Evolutionary conservation across 108 stramenopile genomes (phyloP).

Genomic region (Nitzschia putrida): DNA sequence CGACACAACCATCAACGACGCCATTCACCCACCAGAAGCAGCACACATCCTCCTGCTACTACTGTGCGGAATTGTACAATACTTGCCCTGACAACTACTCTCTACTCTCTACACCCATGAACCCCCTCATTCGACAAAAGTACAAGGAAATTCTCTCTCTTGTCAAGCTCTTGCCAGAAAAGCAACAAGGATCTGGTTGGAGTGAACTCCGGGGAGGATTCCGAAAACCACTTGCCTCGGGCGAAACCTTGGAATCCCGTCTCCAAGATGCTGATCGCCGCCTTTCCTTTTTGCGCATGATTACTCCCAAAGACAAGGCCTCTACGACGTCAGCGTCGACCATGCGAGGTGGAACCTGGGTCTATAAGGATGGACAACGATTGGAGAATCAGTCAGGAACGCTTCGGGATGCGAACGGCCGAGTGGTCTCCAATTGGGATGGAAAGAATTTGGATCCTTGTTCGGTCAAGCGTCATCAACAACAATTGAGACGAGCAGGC

Average conservation of each 20-base stretch:
- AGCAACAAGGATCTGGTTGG: conserved; percentile 41
- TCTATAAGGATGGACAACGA: conserved; percentile 50
- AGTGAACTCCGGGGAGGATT: conserved; percentile 57
- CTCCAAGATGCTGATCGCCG: conserved; percentile 68
- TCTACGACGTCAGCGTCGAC: background rate
- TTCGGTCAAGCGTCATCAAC: conserved; percentile 66
- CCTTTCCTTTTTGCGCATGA: conserved; percentile 69
- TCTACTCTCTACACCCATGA: background rate
- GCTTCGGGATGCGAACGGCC: conserved; percentile 46
- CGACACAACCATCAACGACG: too few relatives aligned
- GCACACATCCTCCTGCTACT: too few relatives aligned
- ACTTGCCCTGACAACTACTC: too few relatives aligned
- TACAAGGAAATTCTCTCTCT: conserved; percentile 59
- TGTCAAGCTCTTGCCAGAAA: conserved; percentile 53
- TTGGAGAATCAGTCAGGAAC: conserved; percentile 33
- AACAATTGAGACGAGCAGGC: conserved; percentile 63
- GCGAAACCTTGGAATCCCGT: conserved; percentile 44
- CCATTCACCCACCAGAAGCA: too few relatives aligned
- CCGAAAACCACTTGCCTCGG: conserved; percentile 40
- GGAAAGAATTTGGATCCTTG: conserved; percentile 82
- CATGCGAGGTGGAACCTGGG: conserved; percentile 39
- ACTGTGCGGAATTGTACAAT: too few relatives aligned
- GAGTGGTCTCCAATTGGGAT: conserved; percentile 70
- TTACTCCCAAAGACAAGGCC: conserved; percentile 58
- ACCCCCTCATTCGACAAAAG: conserved; percentile 25